phyloP scores from a whole-genome alignment of 179 eudicot species.

The Silene coronaria region DNA sequence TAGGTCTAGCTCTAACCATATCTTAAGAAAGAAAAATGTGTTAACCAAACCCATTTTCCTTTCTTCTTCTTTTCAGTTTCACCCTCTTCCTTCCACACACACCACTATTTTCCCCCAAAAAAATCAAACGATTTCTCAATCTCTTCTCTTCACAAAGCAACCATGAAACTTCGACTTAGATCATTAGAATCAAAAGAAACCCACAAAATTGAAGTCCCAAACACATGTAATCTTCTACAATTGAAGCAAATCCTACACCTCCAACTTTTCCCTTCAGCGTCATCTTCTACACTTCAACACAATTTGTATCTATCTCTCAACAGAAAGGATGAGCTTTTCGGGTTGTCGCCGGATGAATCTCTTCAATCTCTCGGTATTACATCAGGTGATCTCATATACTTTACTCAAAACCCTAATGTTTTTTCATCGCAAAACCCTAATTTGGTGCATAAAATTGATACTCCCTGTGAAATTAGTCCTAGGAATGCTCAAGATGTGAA shows the following conservation, averaged over 20 bases:
- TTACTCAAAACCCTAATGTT: slow-evolving; percentile 30
- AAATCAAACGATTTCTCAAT: background rate
- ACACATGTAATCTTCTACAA: slow-evolving; percentile 41
- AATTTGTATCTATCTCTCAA: slow-evolving; percentile 58
- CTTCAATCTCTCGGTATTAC: slow-evolving; percentile 61
- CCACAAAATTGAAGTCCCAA: slow-evolving; percentile 49
- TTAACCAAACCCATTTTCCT: too few relatives aligned
- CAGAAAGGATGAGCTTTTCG: slow-evolving; percentile 53
- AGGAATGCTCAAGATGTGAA: background rate
- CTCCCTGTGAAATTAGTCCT: background rate
- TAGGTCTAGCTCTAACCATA: too few relatives aligned
- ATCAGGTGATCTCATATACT: slow-evolving; percentile 73
- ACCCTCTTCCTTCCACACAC: background rate
- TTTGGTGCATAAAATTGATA: slow-evolving; percentile 8
- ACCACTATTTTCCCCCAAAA: background rate
- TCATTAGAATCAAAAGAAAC: slow-evolving; percentile 58
- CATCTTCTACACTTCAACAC: slow-evolving; percentile 22
- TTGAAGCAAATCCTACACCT: slow-evolving; percentile 38
- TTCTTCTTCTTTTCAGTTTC: background rate
- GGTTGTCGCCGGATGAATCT: slow-evolving; percentile 37
- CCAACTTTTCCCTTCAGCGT: slow-evolving; percentile 28
- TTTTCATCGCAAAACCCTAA: slow-evolving; percentile 35
- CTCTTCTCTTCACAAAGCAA: background rate
- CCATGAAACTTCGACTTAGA: slow-evolving; percentile 71
- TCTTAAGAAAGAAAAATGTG: too few relatives aligned